A percentile compares a stretch with the other conserved stretches of the same genome.
phyloP scores from a whole-genome alignment of 1,284 basidiomycete species.

The Leccinum huronense region DNA sequence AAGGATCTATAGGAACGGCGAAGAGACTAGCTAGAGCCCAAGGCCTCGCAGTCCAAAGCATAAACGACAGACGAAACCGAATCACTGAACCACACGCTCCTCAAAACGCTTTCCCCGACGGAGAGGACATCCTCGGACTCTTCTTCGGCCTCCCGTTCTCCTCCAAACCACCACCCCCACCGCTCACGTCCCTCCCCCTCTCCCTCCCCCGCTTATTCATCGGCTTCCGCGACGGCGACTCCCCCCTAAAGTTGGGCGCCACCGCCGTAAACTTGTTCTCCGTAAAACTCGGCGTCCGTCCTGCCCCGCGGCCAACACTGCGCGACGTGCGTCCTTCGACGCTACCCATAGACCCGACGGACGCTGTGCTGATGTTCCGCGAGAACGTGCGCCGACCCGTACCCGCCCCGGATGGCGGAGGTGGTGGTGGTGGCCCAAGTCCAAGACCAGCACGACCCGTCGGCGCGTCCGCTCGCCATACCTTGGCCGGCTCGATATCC shows the following conservation, averaged over 20 bases:
- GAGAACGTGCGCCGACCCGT: slow-evolving; percentile 34
- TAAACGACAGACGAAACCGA: not conserved
- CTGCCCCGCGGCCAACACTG: slow-evolving; percentile 26
- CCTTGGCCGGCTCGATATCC: slow-evolving; percentile 9
- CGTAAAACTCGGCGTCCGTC: slow-evolving; percentile 33
- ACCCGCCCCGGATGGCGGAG: not conserved
- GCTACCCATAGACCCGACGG: slow-evolving; percentile 1
- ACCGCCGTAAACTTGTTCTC: slow-evolving; percentile 50
- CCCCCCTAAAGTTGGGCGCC: slow-evolving; percentile 34
- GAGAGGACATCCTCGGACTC: slow-evolving; percentile 14
- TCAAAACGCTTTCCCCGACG: slow-evolving; percentile 2
- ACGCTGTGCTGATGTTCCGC: slow-evolving; percentile 23
- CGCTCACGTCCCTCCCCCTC: not conserved
- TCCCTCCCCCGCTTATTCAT: slow-evolving; percentile 26
- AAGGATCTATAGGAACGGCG: no score
- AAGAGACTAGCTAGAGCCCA: no score
- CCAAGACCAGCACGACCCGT: not conserved
- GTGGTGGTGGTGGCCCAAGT: not conserved
- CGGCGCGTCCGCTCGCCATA: not conserved
- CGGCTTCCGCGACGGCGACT: slow-evolving; percentile 33
- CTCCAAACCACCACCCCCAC: not conserved
- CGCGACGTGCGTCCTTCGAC: not conserved
- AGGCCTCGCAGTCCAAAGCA: not conserved
- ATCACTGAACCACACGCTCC: not conserved
- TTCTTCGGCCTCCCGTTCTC: slow-evolving; percentile 27